Conservation (phyloP, 441 rosid genomes). For the Pelargonium cotyledonis region DNA sequence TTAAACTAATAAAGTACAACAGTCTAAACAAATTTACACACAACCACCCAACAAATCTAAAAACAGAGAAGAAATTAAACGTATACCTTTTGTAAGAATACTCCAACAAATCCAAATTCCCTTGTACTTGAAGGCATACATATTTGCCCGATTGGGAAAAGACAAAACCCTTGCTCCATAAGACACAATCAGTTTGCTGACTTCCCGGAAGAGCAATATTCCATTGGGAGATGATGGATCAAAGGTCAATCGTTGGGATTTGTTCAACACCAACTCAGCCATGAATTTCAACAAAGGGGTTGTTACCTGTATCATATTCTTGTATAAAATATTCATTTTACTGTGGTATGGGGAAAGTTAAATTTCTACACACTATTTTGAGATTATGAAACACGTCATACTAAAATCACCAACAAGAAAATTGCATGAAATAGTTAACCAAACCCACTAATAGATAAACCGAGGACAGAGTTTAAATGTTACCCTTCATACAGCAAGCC, state of each 20-base stretch:
- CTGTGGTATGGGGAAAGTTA: not conserved
- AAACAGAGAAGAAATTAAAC: not conserved
- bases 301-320: constrained; percentile 64
- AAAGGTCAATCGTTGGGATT: constrained; percentile 85
- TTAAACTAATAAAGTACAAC: not conserved
- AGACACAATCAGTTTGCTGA: constrained; percentile 90
- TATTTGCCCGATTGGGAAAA: constrained; percentile 89
- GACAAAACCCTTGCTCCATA: constrained; percentile 92
- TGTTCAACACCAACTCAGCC: constrained; percentile 97
- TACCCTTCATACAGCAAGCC: not conserved
- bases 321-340: not conserved
- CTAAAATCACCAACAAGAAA: constrained; percentile 2
- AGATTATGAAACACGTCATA: not conserved
- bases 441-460: not conserved
- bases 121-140: constrained; percentile 94
- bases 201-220: constrained; percentile 99
- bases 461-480: not conserved
- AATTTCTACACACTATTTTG: constrained; percentile 1
- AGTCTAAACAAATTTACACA: not conserved
- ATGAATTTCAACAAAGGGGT: constrained; percentile 92
- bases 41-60: not conserved
- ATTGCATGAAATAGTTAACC: not conserved
- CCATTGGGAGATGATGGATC: constrained; percentile 98
- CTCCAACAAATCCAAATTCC: constrained; percentile 95
- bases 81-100: constrained; percentile 86